Evolutionary conservation across 2,329 filamentous ascomycete species (phyloP).

Genomic region (Paecilomyces sp.): DNA sequence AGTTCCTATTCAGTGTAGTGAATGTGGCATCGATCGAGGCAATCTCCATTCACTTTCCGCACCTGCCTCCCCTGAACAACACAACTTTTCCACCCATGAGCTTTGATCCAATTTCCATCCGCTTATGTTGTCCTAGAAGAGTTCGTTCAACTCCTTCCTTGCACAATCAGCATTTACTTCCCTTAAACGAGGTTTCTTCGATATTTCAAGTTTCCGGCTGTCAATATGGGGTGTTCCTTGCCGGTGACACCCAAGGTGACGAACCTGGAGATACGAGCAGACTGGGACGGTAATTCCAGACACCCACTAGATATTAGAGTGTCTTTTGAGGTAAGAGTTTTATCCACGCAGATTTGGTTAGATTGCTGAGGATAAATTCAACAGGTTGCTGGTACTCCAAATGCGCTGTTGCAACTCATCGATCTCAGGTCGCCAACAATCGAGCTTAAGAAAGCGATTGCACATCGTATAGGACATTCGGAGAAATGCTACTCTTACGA

Average conservation of each 20-base stretch:
- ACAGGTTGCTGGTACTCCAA: not conserved
- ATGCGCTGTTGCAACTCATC: not conserved
- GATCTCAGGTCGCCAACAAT: not conserved
- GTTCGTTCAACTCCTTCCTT: not conserved
- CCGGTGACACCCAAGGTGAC: constrained; percentile 10
- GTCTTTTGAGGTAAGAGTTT: constrained; percentile 21
- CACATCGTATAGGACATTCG: not conserved
- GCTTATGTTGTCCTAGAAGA: not conserved
- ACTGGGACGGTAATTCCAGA: constrained; percentile 20
- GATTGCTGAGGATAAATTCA: constrained; percentile 4
- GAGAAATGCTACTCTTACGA: not conserved
- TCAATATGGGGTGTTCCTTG: constrained; percentile 1
- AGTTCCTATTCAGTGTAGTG: not conserved
- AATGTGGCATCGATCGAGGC: not conserved
- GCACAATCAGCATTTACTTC: not conserved
- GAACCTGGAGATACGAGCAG: constrained; percentile 22
- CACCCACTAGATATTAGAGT: constrained; percentile 19
- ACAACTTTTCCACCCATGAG: not conserved
- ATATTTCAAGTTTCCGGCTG: not conserved
- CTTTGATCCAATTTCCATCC: not conserved
- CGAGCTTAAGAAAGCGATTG: not conserved
- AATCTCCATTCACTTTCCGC: not conserved
- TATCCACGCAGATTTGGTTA: not conserved
- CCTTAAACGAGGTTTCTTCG: not conserved
- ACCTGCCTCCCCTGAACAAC: not conserved